Percentiles rank a stretch among this genome's conserved stretches.
These are phyloP conservation scores for Ophiostoma pallidulum DNA, from an alignment of 2,329 filamentous ascomycete genomes.

Conservation along the genomic window DNA sequence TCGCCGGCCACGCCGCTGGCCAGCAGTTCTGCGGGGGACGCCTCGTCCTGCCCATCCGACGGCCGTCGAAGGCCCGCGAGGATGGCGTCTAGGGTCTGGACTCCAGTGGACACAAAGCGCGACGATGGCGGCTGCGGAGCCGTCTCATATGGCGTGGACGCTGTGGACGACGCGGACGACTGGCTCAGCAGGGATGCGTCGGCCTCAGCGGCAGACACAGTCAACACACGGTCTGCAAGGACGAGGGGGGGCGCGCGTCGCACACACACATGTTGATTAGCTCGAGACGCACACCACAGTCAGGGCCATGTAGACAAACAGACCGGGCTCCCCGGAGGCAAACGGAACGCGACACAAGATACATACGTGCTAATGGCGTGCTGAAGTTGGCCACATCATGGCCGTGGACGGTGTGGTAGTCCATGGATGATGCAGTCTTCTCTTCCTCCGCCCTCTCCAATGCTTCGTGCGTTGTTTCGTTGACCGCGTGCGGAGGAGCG, in stretches of 20 bases:
- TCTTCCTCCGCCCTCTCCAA: background rate
- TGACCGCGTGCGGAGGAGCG: too few species aligned
- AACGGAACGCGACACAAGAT: slow-evolving; percentile 5
- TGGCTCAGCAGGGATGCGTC: slow-evolving; percentile 21
- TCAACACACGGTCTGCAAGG: slow-evolving; percentile 60
- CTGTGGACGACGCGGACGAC: slow-evolving; percentile 9
- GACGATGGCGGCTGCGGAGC: background rate
- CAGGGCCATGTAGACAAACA: background rate
- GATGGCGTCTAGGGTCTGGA: slow-evolving; percentile 42
- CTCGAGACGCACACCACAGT: background rate
- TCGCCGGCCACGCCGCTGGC: too few species aligned
- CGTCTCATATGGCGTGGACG: background rate
- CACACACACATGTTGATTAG: too few species aligned
- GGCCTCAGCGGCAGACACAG: slow-evolving; percentile 66
- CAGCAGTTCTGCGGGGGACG: background rate
- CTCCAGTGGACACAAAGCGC: slow-evolving; percentile 46
- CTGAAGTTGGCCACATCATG: slow-evolving; percentile 54
- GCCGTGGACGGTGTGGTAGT: slow-evolving; percentile 50
- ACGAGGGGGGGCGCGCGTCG: slow-evolving; percentile 9
- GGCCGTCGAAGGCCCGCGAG: slow-evolving; percentile 27
- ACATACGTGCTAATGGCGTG: slow-evolving; percentile 42
- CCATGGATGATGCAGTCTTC: slow-evolving; percentile 31
- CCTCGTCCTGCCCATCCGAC: background rate
- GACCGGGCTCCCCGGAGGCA: too few species aligned
- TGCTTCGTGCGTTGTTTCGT: too few species aligned